Base-by-base conservation (phyloP, 2,329 filamentous ascomycete genomes). In the Tolypocladium sp. region DNA sequence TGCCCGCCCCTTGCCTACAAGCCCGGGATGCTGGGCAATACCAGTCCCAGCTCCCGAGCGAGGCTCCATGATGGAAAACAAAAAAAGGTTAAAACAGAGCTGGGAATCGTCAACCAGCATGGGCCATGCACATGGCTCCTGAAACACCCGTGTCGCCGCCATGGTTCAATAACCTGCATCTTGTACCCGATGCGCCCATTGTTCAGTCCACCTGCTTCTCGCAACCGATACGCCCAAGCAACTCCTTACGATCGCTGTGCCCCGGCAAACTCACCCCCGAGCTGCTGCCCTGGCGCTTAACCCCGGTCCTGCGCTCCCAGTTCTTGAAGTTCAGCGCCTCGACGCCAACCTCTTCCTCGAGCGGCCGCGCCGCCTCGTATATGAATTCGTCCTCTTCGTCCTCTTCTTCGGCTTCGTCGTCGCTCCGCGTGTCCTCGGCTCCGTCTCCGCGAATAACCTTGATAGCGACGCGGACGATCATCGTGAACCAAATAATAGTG, bases 351-450 rank as follows among this genome's bases (percentile, higher is more conserved):
- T 92, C 89, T 71, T 91, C 82, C 71, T 92, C 89, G 12, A 89
- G 78, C 2, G 84, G 76, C 63, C 78, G 73, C 3, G 78, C 79
- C 67, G 82, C 79, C 66, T 83, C 79, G 60, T 82, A 82, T 56
- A 80, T 72, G 55, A 75, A 80, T 61, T 82, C 79, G 17, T 79
- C 77, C 49, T 85, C 82, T 63, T 88, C 86, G 61, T 88, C 82
- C 30, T 85, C 84, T 3, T 82, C 86, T 27, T 87, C 90, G 7
- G 77, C 88, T 73, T 96, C 92, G 63, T 91, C 91, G 66, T 97
- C 93, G 63, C 91, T 96, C 59, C 94, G 86, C 22, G 85, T 83
- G 69, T 99, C 94, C 63, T 97, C 92, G 6, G 93, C 92, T 38
- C 84, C 80, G 42, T 81, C 83, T 38, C 93, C 92, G 56, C 81